Conservation (phyloP, 768 basidiomycete genomes). For the Coprinopsis marcescibilis region DNA sequence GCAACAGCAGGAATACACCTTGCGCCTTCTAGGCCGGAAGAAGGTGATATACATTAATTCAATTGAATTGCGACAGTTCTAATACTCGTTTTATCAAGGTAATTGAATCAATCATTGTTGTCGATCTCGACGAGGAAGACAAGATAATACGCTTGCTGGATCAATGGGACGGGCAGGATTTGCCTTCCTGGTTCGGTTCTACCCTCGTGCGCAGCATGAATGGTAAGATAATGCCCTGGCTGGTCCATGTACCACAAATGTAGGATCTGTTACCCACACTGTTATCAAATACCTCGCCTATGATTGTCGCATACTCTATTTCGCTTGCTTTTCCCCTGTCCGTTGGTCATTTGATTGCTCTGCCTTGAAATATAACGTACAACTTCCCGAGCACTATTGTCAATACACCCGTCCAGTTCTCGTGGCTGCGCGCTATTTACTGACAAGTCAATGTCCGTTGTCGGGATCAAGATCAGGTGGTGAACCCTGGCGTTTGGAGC, state of each 20-base stretch:
- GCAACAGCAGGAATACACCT: constrained; percentile 57
- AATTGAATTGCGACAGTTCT: not conserved
- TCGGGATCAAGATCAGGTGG: too few relatives aligned
- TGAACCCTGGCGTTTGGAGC: too few relatives aligned
- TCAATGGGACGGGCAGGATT: constrained; percentile 53
- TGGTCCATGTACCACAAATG: constrained; percentile 44
- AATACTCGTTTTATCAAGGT: constrained; percentile 27
- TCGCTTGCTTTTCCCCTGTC: too few relatives aligned
- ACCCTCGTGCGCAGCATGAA: constrained; percentile 42
- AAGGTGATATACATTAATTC: constrained; percentile 32
- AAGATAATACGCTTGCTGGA: constrained; percentile 55
- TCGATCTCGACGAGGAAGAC: constrained; percentile 61
- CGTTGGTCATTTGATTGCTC: too few relatives aligned
- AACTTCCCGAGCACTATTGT: too few relatives aligned
- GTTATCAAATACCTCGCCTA: too few relatives aligned
- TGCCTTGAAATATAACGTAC: too few relatives aligned
- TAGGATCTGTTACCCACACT: too few relatives aligned
- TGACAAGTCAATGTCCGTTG: too few relatives aligned
- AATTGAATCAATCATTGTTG: constrained; percentile 53
- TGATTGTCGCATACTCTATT: too few relatives aligned
- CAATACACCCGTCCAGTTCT: too few relatives aligned
- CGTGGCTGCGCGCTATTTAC: too few relatives aligned
- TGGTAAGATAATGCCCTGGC: constrained; percentile 48
- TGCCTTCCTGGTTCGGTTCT: constrained; percentile 44
- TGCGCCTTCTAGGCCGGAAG: constrained; percentile 44